These are phyloP conservation scores for Starmera pachycereana DNA, from an alignment of 805 yeast species.

Conservation along the genomic window DNA sequence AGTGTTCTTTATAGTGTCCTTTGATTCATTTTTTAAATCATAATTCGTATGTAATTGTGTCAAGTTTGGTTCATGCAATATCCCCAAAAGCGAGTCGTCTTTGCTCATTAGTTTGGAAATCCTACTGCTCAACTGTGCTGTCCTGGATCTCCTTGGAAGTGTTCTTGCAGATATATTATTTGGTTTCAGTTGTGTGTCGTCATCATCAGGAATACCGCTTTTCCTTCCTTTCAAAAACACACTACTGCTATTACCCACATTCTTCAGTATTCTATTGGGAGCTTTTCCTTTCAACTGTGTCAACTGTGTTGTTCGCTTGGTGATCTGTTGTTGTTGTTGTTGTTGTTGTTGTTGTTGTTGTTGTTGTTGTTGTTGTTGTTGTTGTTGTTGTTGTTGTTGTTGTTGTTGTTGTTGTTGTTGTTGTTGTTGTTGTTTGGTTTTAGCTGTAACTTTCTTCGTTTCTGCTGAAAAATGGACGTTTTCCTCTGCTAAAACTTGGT, in stretches of 20 bases:
- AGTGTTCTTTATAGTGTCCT: not conserved
- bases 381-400: not conserved
- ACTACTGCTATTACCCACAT: not conserved
- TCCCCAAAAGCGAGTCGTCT: too few relatives aligned
- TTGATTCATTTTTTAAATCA: not conserved
- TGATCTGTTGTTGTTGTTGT: not conserved
- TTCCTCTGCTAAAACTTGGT: constrained; percentile 12
- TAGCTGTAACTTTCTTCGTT: constrained; percentile 1
- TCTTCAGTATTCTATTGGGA: constrained; percentile 3
- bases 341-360: not conserved
- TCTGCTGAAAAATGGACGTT: constrained; percentile 9
- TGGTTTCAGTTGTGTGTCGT: too few relatives aligned
- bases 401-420: not conserved
- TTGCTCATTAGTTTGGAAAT: too few relatives aligned
- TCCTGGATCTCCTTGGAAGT: too few relatives aligned
- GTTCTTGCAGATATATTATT: too few relatives aligned
- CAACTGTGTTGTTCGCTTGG: not conserved
- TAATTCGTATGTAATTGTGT: not conserved
- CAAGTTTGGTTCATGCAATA: too few relatives aligned
- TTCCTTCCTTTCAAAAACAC: too few relatives aligned
- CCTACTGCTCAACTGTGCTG: too few relatives aligned
- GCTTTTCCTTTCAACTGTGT: constrained; percentile 10
- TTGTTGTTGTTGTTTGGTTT: constrained; percentile 1
- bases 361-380: constrained; percentile 2
- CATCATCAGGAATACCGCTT: too few relatives aligned